These are phyloP conservation scores for Zasmidium angulare DNA, from an alignment of 2,329 filamentous ascomycete genomes.

Conservation along the genomic window DNA sequence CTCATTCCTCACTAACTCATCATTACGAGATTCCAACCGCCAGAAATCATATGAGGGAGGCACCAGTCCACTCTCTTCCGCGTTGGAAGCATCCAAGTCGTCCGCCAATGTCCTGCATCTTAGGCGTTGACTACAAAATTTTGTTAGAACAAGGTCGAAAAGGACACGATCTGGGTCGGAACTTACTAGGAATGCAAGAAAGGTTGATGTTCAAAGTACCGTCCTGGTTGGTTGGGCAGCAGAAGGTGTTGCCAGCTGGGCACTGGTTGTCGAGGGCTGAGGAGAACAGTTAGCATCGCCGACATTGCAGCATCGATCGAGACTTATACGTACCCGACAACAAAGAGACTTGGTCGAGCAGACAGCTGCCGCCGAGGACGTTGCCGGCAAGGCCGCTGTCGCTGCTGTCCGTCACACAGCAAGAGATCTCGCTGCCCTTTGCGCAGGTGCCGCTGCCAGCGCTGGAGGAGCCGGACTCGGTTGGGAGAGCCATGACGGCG, in stretches of 20 bases:
- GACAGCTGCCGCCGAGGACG: conserved; percentile 6
- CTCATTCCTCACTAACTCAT: no score
- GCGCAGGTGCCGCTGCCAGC: conserved; percentile 1
- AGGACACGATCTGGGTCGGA: no score
- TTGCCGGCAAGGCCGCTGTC: not conserved
- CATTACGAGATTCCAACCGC: no score
- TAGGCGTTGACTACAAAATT: no score
- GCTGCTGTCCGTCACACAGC: conserved; percentile 2
- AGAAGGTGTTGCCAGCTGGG: conserved; percentile 12
- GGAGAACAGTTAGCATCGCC: not conserved
- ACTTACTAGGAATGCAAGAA: conserved; percentile 5
- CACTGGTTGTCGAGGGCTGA: conserved; percentile 4
- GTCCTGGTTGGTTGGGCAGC: conserved; percentile 8
- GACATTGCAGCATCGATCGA: not conserved
- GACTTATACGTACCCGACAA: not conserved
- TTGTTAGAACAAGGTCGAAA: no score
- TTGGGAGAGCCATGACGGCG: not conserved
- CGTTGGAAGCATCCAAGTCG: no score
- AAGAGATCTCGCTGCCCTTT: not conserved
- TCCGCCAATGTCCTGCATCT: no score
- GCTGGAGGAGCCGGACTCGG: not conserved
- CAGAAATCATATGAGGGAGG: no score
- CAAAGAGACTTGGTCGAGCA: not conserved
- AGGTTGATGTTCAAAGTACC: conserved; percentile 2
- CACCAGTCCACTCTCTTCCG: no score